Evolutionary conservation across 352 stramenopile genomes (phyloP).

Genomic region (Phytophthora litchii): DNA sequence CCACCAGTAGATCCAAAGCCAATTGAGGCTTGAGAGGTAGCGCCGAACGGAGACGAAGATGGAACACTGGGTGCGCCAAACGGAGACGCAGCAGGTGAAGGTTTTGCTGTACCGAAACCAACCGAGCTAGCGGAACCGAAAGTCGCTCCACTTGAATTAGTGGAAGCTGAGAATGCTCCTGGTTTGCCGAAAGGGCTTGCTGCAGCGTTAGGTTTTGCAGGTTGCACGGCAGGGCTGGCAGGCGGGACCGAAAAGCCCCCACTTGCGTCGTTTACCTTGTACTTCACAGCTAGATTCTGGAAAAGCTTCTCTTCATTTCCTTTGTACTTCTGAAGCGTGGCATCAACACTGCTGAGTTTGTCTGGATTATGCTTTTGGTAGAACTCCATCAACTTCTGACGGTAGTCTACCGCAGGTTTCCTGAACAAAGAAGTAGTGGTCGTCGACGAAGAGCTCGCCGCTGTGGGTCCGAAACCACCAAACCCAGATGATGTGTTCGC

Average conservation of each 20-base stretch:
- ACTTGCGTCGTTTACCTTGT: constrained; percentile 51
- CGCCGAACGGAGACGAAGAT: constrained; percentile 55
- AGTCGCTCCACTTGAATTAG: constrained; percentile 16
- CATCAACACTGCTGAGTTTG: constrained; percentile 88
- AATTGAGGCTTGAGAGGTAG: constrained; percentile 24
- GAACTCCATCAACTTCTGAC: constrained; percentile 84
- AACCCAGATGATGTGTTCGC: constrained; percentile 35
- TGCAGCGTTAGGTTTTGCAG: constrained; percentile 39
- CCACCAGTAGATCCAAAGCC: constrained; percentile 32
- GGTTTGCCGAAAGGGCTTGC: constrained; percentile 74
- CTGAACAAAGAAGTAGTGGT: constrained; percentile 45
- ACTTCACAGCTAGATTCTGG: constrained; percentile 72
- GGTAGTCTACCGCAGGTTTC: constrained; percentile 53
- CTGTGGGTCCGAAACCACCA: constrained; percentile 27
- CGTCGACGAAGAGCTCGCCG: constrained; percentile 9
- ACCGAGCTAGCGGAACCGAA: constrained; percentile 53
- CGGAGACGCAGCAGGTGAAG: constrained; percentile 35
- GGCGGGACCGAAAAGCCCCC: constrained; percentile 16
- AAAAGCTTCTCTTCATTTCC: constrained; percentile 84
- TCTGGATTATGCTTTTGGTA: constrained; percentile 92
- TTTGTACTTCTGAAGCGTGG: constrained; percentile 91
- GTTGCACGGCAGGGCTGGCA: constrained; percentile 46
- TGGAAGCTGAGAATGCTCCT: constrained; percentile 44
- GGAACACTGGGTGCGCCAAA: constrained; percentile 40
- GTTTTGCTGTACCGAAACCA: constrained; percentile 49